Percentiles rank a stretch among this genome's conserved stretches.
These are phyloP conservation scores for Phytophthora sp. DNA, from an alignment of 352 stramenopile species.

Conservation along the genomic window DNA sequence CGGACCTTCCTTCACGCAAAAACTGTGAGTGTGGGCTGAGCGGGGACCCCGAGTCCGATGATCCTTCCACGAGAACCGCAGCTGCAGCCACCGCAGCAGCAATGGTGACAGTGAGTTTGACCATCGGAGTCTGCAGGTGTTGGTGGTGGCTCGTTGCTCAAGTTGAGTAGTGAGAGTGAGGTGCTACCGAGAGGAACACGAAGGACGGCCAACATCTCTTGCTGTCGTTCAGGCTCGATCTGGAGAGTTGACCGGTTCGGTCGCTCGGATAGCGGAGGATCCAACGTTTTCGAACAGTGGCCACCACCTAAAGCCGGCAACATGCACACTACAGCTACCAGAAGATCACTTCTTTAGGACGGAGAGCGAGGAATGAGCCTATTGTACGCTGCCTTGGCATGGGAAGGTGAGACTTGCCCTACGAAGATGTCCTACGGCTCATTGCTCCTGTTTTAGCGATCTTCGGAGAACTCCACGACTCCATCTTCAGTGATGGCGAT, in stretches of 20 bases:
- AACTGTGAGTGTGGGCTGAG: background rate
- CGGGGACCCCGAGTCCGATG: background rate
- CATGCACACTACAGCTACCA: background rate
- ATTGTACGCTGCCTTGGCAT: background rate
- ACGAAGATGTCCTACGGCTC: background rate
- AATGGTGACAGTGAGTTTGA: slow-evolving; percentile 6
- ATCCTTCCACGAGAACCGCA: slow-evolving; percentile 5
- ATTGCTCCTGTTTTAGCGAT: background rate
- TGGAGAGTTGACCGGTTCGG: background rate
- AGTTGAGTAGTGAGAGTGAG: slow-evolving; percentile 11
- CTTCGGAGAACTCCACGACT: too few species aligned
- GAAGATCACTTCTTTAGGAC: too few species aligned
- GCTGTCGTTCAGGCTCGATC: too few species aligned
- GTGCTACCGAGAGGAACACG: too few species aligned
- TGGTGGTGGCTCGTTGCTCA: slow-evolving; percentile 1
- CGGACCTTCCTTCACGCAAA: slow-evolving; percentile 2
- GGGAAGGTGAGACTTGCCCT: background rate
- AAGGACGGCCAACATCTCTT: too few species aligned
- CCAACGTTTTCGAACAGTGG: slow-evolving; percentile 6
- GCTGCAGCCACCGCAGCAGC: slow-evolving; percentile 2
- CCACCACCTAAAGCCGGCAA: too few species aligned
- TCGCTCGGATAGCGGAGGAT: slow-evolving; percentile 19
- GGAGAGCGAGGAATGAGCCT: too few species aligned
- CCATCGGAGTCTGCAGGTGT: background rate
- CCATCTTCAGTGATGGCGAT: too few species aligned